Base-by-base conservation (phyloP, 495 filamentous ascomycete genomes). In the Hamigera avellanea region DNA sequence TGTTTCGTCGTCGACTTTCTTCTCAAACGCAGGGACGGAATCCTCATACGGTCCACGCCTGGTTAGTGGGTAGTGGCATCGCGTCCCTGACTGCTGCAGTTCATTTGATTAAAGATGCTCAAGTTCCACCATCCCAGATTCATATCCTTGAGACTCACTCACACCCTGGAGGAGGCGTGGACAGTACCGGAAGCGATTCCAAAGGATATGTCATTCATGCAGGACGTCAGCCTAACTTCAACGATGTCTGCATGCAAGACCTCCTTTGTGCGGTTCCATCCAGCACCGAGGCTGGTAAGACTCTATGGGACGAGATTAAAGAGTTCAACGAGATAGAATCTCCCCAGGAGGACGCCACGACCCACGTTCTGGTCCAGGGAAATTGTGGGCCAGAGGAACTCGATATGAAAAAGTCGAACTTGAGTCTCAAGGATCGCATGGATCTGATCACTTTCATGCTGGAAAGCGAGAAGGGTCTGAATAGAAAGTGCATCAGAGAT, bases 91-190 rank as follows among this genome's bases (percentile, higher is more conserved):
- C 61, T 4, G 50, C 63, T 1, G 64, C 65, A 8, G 54, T 58
- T 8, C 53, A 63, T 37, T 53, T 67, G 33, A 53, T 66, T 37
- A 48, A 56, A 21, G 64, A 66, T 51, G 59, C 61, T n/a, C 49
- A 61, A 1, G 50, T 69, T 1, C 59, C 63, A 1, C 43, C 54
- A 0, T 45, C 44, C 9, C 54, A 57, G 16, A 56, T 67, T 26
- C 63, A 66, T 39, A 61, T 69, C 42, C 39, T 69, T 4, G 64
- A 66, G 35, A 49, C 51, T 6, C 39, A 47, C 13, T 36, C 40
- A 3, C 23, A 49, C 5, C 37, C 53, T 3, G 59, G 61, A 7
- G 56, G 59, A 6, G 55, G 52, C 2, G 53, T 62, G 30, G 48
- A 54, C 6, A 59, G 50, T 13, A 35, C 41, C 8, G 64, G 59